phyloP scores from a whole-genome alignment of 495 filamentous ascomycete species.

The Neurospora cerealis region DNA sequence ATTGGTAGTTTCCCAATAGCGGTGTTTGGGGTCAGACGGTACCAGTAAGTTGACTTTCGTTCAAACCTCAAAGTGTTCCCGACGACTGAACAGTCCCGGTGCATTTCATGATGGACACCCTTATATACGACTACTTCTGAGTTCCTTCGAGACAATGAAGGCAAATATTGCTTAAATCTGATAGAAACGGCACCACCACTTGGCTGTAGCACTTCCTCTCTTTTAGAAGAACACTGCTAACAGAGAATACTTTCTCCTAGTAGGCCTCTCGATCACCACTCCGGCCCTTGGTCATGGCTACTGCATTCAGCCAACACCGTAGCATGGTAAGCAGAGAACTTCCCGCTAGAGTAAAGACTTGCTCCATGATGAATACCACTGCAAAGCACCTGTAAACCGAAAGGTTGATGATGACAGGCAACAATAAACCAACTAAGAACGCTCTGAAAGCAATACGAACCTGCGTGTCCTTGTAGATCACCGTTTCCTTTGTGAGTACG shows the following conservation, averaged over 20 bases:
- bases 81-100: neutral
- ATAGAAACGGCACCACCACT: neutral
- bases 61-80: neutral
- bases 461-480: neutral
- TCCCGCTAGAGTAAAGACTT: neutral
- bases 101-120: neutral
- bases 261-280: neutral
- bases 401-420: neutral
- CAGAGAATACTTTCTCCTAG: neutral
- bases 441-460: neutral
- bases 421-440: neutral
- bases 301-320: neutral
- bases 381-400: neutral
- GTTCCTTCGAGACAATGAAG: neutral
- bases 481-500: neutral
- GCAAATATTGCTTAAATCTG: neutral
- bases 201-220: neutral
- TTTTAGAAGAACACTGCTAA: neutral
- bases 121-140: neutral
- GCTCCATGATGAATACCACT: neutral
- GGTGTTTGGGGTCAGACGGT: neutral
- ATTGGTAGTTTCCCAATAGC: neutral
- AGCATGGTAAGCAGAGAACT: neutral
- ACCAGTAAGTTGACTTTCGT: neutral
- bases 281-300: neutral